These are phyloP conservation scores for Plasmodium ovale DNA, from an alignment of 169 alveolate species.

Conservation along the genomic window DNA sequence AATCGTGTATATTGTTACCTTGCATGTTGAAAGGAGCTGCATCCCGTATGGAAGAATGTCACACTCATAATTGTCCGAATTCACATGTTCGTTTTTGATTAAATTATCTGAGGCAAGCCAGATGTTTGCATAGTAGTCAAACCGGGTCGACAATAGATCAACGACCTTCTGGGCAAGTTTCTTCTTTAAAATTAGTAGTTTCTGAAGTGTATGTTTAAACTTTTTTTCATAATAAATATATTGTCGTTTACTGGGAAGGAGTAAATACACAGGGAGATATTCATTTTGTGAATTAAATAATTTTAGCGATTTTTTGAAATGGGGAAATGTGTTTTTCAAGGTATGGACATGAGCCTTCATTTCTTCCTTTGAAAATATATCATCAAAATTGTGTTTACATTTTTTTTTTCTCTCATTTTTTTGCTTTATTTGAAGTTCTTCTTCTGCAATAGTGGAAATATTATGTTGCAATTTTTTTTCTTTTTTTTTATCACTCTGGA, in stretches of 20 bases:
- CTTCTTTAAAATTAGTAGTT: slow-evolving; percentile 12
- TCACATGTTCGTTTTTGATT: slow-evolving; percentile 17
- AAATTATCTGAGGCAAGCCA: slow-evolving; percentile 47
- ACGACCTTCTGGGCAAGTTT: slow-evolving; percentile 23
- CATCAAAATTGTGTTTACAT: too few species aligned
- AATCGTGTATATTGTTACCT: too few species aligned
- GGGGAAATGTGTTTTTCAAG: not conserved
- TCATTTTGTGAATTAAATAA: not conserved
- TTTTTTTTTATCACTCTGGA: too few species aligned
- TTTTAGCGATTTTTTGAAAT: not conserved
- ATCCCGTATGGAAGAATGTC: slow-evolving; percentile 49
- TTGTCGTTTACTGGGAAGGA: not conserved
- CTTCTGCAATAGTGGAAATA: too few species aligned
- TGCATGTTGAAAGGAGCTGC: slow-evolving; percentile 33
- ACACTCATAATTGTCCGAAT: slow-evolving; percentile 34
- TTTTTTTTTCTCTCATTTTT: too few species aligned
- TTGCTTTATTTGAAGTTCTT: too few species aligned
- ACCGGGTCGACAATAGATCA: slow-evolving; percentile 25
- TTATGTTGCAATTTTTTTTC: too few species aligned
- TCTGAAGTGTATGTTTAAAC: slow-evolving; percentile 17
- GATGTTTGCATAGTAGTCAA: slow-evolving; percentile 32
- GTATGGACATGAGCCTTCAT: not conserved
- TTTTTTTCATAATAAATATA: not conserved
- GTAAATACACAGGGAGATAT: not conserved
- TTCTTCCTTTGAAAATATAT: not conserved